A percentile compares a stretch with the other conserved stretches of the same genome.
Conservation (phyloP, 2,329 filamentous ascomycete species). For the Ophiostoma perfectum region DNA sequence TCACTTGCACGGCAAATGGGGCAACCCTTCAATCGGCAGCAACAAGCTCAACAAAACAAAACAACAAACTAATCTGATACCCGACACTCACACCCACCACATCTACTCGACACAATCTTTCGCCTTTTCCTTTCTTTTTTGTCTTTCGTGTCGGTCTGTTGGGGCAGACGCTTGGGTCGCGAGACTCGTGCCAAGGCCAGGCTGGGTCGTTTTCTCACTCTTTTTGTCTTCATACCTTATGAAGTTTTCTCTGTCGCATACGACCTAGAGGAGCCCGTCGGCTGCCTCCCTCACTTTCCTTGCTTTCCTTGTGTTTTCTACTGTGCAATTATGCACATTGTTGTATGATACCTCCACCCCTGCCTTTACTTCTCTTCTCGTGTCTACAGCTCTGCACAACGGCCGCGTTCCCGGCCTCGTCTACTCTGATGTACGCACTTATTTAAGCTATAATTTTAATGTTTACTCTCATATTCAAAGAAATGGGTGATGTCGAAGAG, state of each 20-base stretch:
- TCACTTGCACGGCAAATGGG: not conserved
- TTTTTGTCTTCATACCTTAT: no score
- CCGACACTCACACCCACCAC: not conserved
- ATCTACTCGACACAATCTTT: not conserved
- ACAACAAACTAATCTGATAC: not conserved
- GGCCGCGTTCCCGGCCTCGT: not conserved
- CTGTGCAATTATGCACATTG: not conserved
- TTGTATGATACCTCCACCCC: slow-evolving; percentile 3
- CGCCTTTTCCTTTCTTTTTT: not conserved
- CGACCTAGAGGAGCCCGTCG: not conserved
- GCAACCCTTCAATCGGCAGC: not conserved
- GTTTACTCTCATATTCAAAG: not conserved
- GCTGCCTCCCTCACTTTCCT: not conserved
- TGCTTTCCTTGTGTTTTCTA: not conserved
- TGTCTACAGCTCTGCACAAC: not conserved
- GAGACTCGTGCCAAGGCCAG: no score
- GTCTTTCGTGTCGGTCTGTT: not conserved
- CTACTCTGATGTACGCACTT: not conserved
- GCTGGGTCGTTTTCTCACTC: no score
- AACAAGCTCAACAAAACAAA: not conserved
- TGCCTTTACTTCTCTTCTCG: not conserved
- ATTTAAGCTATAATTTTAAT: not conserved
- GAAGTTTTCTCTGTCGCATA: no score
- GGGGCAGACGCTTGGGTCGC: not conserved
- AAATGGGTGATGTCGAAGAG: no score